Conservation (phyloP, 768 basidiomycete genomes). For the Clitopilus passeckerianus region DNA sequence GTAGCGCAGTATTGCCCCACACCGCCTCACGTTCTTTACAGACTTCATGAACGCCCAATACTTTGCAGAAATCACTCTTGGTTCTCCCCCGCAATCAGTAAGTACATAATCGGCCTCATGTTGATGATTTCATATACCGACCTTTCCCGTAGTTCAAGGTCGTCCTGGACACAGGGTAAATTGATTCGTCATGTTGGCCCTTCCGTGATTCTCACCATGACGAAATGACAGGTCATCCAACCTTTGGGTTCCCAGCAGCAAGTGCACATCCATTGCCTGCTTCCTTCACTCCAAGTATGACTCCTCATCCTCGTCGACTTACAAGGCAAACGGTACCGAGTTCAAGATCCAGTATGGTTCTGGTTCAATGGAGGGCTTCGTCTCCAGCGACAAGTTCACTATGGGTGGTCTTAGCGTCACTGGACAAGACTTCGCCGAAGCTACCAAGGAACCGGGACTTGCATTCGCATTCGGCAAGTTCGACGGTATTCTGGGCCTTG, state of each 20-base stretch:
- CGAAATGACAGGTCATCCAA: conserved; percentile 65
- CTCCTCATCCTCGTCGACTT: conserved; percentile 67
- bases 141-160: conserved; percentile 73
- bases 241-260: conserved; percentile 84
- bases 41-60: conserved; percentile 99
- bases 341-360: conserved; percentile 95
- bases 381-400: conserved; percentile 73
- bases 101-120: conserved; percentile 17
- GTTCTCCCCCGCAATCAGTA: conserved; percentile 78
- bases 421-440: conserved; percentile 88
- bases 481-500: conserved; percentile 93
- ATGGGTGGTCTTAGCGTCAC: conserved; percentile 82
- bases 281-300: conserved; percentile 96
- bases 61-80: conserved; percentile 81
- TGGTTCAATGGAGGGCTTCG: conserved; percentile 94
- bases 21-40: conserved; percentile 22
- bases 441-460: conserved; percentile 92
- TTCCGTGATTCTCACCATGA: conserved; percentile 3
- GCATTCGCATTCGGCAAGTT: conserved; percentile 97
- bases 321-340: conserved; percentile 84
- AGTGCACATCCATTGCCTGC: conserved; percentile 87
- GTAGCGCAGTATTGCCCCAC: not conserved
- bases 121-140: not conserved
- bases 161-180: conserved; percentile 86
- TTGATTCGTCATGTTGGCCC: not conserved